phyloP scores from a whole-genome alignment of 495 filamentous ascomycete species.

The Lasiosphaeria hispida region DNA sequence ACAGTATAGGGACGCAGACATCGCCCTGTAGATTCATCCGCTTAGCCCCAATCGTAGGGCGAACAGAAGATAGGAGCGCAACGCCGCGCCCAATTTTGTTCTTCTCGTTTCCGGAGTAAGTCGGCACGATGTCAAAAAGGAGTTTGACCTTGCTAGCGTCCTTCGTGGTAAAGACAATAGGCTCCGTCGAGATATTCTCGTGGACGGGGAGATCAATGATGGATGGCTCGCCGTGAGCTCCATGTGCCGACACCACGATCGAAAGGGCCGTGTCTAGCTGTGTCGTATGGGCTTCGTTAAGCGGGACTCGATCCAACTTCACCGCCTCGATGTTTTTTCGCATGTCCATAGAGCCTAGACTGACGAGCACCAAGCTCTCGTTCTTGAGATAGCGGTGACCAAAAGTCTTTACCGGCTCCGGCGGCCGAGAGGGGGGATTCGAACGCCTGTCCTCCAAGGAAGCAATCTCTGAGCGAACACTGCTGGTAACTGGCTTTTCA shows the following conservation, averaged over 20 bases:
- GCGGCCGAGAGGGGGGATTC: constrained; percentile 37
- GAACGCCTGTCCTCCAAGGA: constrained; percentile 51
- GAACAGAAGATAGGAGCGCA: constrained; percentile 81
- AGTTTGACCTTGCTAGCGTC: constrained; percentile 82
- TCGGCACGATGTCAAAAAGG: constrained; percentile 94
- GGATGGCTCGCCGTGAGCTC: constrained; percentile 80
- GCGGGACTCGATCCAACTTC: constrained; percentile 82
- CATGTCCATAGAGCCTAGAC: constrained; percentile 89
- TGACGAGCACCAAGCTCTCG: constrained; percentile 86
- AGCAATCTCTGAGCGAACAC: constrained; percentile 49
- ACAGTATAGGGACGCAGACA: constrained; percentile 84
- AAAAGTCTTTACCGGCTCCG: constrained; percentile 87
- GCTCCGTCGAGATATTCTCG: constrained; percentile 89
- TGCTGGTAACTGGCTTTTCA: constrained; percentile 36
- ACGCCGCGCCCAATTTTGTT: constrained; percentile 89
- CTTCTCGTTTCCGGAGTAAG: constrained; percentile 87
- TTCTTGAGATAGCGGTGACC: constrained; percentile 92
- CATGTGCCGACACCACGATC: constrained; percentile 84
- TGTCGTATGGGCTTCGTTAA: constrained; percentile 83
- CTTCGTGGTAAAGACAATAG: constrained; percentile 77
- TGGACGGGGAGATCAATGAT: constrained; percentile 91
- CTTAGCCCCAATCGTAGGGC: constrained; percentile 69
- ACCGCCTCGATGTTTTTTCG: constrained; percentile 78
- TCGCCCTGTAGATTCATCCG: constrained; percentile 91
- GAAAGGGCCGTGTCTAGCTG: constrained; percentile 93